Evolutionary conservation across 2,329 filamentous ascomycete genomes (phyloP), one percentile per base, ranked within the genome.

Genomic region (Coniella vitis): DNA sequence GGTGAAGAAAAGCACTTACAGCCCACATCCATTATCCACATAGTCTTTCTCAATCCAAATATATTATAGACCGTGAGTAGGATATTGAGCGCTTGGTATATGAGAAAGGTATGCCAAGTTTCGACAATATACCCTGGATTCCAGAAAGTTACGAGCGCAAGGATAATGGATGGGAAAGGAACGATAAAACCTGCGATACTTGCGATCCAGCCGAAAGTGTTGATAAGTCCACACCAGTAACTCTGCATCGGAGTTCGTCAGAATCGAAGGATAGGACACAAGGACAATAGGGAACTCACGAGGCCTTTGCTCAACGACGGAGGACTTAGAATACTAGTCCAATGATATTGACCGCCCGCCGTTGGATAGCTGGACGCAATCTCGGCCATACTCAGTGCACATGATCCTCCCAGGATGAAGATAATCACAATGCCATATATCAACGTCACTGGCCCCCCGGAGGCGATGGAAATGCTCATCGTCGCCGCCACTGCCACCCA

Each of bases 271-370:
- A 22, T 5, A 3, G 9, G 13, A 2, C 5, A 29, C 4, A n/a
- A 12, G 9, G 16, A 17, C 17, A n/a, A 10, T 29, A 10, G 10
- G 5, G 10, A 10, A 36, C 50, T 25, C 7, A 52, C 50, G 13
- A 52, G 37, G 21, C 45, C 42, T 38, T 47, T 34, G 16, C 40
- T 48, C n/a, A 35, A 10, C 5, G 22, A 43, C 2, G 36, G 7
- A 7, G 61, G 59, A 4, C 58, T 56, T 16, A 62, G 49, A 7
- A 65, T 62, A 13, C 57, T 60, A 1, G 63, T 62, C 60, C 63
- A 68, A 21, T 68, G 64, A 47, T 68, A 69, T 40, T 69, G 66
- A 3, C 66, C 66, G 2, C 66, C 65, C 0, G 65, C 66, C 4
- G 65, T 67, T 0, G 65, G 64, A 34, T 65, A 68, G 3, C 62